These are phyloP conservation scores for Aureobasidium sp. DNA, from an alignment of 2,329 filamentous ascomycete species.

Conservation along the genomic window DNA sequence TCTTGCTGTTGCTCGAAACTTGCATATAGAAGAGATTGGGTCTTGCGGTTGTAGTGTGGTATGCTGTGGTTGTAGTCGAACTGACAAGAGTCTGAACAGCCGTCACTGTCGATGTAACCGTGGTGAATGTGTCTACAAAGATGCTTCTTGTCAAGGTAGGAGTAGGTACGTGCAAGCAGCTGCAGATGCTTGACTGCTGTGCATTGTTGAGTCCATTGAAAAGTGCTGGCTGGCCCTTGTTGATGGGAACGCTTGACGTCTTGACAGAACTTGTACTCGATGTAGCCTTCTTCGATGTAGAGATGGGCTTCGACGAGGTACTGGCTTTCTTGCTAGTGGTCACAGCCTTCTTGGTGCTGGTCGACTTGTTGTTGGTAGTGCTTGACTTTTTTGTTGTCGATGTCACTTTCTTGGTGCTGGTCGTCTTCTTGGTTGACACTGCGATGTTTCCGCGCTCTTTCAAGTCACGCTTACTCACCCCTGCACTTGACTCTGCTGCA, in stretches of 20 bases:
- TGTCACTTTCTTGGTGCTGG: background rate
- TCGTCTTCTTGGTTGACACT: background rate
- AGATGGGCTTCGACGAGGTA: background rate
- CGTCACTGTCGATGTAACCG: background rate
- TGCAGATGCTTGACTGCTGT: constrained; percentile 8
- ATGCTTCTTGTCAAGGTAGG: background rate
- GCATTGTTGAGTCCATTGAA: constrained; percentile 2
- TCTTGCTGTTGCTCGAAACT: background rate
- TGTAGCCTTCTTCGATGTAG: background rate
- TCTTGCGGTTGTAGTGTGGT: background rate
- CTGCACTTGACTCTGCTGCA: background rate
- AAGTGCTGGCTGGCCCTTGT: background rate
- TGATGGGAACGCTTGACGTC: background rate
- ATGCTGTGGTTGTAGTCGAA: background rate
- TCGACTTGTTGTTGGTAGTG: background rate
- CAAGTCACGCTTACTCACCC: background rate
- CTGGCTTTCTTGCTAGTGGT: background rate
- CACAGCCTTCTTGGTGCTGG: background rate
- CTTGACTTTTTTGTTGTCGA: background rate
- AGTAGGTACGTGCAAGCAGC: constrained; percentile 13
- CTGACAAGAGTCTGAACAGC: background rate
- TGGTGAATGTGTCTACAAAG: background rate
- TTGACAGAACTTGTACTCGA: background rate
- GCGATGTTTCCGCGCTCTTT: background rate
- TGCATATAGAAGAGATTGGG: constrained; percentile 2